Evolutionary conservation across 2,329 filamentous ascomycete genomes (phyloP), one percentile per base, ranked within the genome.

Genomic region (Incumbomyces delicatus): DNA sequence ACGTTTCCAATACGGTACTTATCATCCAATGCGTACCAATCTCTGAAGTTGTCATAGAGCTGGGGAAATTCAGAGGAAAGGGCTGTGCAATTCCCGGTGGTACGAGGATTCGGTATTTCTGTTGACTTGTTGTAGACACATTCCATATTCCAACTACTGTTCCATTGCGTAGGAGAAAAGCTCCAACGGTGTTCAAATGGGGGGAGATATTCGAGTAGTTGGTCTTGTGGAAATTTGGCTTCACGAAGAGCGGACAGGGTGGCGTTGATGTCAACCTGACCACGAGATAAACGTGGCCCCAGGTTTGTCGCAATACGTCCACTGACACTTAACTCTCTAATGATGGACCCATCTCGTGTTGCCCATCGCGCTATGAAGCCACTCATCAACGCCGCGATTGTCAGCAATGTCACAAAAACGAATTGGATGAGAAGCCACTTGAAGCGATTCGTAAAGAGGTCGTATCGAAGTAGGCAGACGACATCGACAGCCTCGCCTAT

Each of bases 311-410:
- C 48, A 14, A 50, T 32, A 18, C 20, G 20, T 4, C 48, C 50
- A 27, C 39, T 33, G 32, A 50, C 42, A 34, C 42, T 33, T 6
- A 35, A 33, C 20, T 35, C 22, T 13, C 37, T 13, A 16, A 36
- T 36, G 41, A 45, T 31, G 12, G 36, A 7, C 6, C 30, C 36
- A 20, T 22, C 27, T 18, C 41, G 39, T 2, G 41, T 48, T 4
- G 50, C 50, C 29, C 41, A 52, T 18, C 39, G 46, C 13, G 48
- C 50, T 10, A 52, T 46, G 3, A 41, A 49, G 13, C 50, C 48
- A 14, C 48, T 48, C 2, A 44, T 22, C 5, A 52, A n/a, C 3
- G 48, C 44, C 13, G 27, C n/a, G 37, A 48, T 18, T 8, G 48
- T 48, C 16, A 50, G 14, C n/a, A 44, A 11, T 20, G 50, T 32